These are phyloP conservation scores for Perkinsus marinus DNA, from an alignment of 169 alveolate species.

Conservation along the genomic window DNA sequence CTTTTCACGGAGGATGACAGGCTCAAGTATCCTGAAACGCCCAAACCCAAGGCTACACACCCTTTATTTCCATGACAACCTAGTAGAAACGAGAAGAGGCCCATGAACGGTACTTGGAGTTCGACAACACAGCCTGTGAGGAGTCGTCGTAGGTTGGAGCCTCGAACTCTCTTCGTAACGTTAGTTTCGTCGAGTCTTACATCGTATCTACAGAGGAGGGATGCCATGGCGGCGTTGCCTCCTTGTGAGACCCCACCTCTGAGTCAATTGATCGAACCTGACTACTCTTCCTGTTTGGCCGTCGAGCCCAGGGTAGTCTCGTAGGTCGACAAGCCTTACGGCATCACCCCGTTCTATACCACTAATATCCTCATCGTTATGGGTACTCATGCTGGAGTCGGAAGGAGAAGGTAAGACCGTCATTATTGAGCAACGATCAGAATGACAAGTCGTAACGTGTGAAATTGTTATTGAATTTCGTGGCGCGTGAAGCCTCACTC, in stretches of 20 bases:
- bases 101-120: neutral
- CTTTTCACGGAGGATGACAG: neutral
- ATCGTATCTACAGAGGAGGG: neutral
- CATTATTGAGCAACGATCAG: too few species aligned
- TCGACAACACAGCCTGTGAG: neutral
- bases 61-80: neutral
- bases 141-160: neutral
- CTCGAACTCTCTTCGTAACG: neutral
- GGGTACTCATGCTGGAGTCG: neutral
- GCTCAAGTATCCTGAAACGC: neutral
- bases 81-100: neutral
- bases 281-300: neutral
- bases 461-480: neutral
- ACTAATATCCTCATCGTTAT: neutral
- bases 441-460: neutral
- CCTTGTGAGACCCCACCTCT: neutral
- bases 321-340: neutral
- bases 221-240: too few species aligned
- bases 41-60: neutral
- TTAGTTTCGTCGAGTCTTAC: neutral
- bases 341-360: neutral
- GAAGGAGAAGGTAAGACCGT: neutral
- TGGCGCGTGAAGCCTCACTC: neutral
- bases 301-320: neutral
- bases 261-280: neutral